Conservation (phyloP, 73 alveolate species). For the Paramecium octaurelia region DNA sequence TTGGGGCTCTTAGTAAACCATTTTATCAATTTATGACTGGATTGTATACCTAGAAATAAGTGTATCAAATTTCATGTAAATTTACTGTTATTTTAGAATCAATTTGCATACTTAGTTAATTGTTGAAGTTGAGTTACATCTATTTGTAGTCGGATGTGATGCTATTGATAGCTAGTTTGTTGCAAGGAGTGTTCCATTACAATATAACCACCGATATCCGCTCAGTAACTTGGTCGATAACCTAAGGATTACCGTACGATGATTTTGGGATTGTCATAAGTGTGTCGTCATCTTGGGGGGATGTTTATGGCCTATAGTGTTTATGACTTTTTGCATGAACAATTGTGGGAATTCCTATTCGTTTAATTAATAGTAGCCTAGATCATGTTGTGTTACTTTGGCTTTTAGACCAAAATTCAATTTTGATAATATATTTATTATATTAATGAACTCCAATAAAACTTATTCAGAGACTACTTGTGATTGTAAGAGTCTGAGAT, state of each 20-base stretch:
- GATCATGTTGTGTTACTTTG: constrained; percentile 9
- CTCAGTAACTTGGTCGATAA: not conserved
- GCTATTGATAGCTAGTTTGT: not conserved
- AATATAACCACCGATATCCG: not conserved
- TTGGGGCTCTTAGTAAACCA: not conserved
- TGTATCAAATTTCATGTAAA: not conserved
- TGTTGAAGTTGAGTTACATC: not conserved
- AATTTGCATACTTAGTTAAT: not conserved
- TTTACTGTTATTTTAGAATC: not conserved
- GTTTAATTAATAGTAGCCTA: not conserved
- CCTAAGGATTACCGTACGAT: not conserved
- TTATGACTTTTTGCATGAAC: not conserved
- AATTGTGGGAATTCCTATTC: not conserved
- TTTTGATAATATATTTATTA: not conserved
- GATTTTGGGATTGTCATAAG: not conserved
- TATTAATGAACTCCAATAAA: not conserved
- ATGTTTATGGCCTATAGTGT: constrained; percentile 6
- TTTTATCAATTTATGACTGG: not conserved
- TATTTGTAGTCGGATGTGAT: not conserved
- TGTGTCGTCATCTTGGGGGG: not conserved
- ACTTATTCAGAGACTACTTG: not conserved
- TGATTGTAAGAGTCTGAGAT: not conserved
- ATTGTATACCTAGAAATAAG: not conserved
- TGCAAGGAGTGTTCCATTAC: not conserved
- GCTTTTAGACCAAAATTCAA: not conserved